These are phyloP conservation scores for Triticum monococcum DNA, from an alignment of 176 grass and related monocot species.

Conservation along the genomic window DNA sequence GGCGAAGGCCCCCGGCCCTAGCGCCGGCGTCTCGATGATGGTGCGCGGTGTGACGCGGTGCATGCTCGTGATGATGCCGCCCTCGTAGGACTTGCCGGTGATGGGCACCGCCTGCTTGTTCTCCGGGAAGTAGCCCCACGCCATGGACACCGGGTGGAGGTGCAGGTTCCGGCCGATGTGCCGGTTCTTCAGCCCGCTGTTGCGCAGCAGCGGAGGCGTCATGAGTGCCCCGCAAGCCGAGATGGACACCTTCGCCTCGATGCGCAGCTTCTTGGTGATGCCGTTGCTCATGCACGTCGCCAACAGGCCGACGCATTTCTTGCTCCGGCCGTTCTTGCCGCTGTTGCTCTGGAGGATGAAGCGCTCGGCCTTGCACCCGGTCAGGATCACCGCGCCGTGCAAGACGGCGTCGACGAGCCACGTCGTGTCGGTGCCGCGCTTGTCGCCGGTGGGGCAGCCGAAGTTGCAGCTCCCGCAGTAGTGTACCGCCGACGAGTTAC, in stretches of 20 bases:
- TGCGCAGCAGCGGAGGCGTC: slow-evolving; percentile 66
- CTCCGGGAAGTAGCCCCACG: slow-evolving; percentile 90
- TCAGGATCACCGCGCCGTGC: slow-evolving; percentile 63
- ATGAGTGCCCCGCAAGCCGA: slow-evolving; percentile 65
- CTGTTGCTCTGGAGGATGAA: slow-evolving; percentile 46
- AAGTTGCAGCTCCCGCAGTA: slow-evolving; percentile 72
- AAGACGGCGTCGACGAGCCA: slow-evolving; percentile 85
- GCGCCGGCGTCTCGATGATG: slow-evolving; percentile 70
- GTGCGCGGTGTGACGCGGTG: slow-evolving; percentile 58
- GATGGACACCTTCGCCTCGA: slow-evolving; percentile 70
- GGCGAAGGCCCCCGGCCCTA: slow-evolving; percentile 56
- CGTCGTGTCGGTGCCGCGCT: slow-evolving; percentile 79
- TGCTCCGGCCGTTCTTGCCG: slow-evolving; percentile 3
- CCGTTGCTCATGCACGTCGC: slow-evolving; percentile 41
- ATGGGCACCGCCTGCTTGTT: slow-evolving; percentile 29
- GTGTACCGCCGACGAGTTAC: slow-evolving; percentile 74
- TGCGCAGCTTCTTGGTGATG: slow-evolving; percentile 53
- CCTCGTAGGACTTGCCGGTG: slow-evolving; percentile 53
- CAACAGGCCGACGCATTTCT: slow-evolving; percentile 61
- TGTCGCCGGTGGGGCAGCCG: slow-evolving; percentile 69
- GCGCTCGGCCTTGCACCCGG: slow-evolving; percentile 66
- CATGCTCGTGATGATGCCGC: slow-evolving; percentile 86
- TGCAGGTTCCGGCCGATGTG: slow-evolving; percentile 93
- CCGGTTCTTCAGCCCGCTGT: slow-evolving; percentile 67
- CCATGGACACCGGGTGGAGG: slow-evolving; percentile 73